Conservation (phyloP, 495 filamentous ascomycete genomes). For the Penicillium ucsense region DNA sequence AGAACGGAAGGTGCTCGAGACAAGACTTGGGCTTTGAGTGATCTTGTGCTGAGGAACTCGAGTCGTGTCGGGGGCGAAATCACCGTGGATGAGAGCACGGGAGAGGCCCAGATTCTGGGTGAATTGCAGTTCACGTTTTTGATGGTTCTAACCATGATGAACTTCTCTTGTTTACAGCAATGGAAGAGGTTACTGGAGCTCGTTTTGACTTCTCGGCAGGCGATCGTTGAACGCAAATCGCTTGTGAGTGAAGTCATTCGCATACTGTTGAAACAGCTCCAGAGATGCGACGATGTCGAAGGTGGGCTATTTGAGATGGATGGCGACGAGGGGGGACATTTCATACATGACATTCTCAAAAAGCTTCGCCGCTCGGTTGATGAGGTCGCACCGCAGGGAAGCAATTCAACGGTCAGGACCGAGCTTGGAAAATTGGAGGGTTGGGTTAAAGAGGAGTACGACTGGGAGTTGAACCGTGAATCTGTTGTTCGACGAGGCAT, state of each 20-base stretch:
- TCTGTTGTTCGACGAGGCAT: conserved; percentile 52
- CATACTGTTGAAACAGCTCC: conserved; percentile 60
- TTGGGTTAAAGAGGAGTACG: conserved; percentile 45
- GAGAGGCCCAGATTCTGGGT: conserved; percentile 53
- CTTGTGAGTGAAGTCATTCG: conserved; percentile 53
- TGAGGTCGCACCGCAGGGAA: conserved; percentile 24
- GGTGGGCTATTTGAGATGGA: conserved; percentile 46
- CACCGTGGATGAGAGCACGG: conserved; percentile 12
- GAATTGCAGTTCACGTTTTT: conserved; percentile 83
- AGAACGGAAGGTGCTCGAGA: conserved; percentile 64
- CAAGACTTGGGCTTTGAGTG: conserved; percentile 56
- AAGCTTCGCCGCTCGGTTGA: conserved; percentile 40
- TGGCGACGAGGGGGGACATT: conserved; percentile 42
- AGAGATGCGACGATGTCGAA: conserved; percentile 61
- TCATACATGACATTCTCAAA: conserved; percentile 44
- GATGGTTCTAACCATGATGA: conserved; percentile 70
- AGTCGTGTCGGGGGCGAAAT: conserved; percentile 7
- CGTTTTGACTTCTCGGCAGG: conserved; percentile 55
- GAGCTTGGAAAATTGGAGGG: conserved; percentile 48
- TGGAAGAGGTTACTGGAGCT: conserved; percentile 72
- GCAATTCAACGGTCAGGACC: conserved; percentile 29
- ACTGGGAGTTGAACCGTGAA: conserved; percentile 54
- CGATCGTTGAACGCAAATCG: conserved; percentile 43
- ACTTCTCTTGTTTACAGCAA: conserved; percentile 77
- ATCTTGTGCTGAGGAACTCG: conserved; percentile 34